Conservation (phyloP, 1,284 basidiomycete species). For the Rhizopogon hawkerae region DNA sequence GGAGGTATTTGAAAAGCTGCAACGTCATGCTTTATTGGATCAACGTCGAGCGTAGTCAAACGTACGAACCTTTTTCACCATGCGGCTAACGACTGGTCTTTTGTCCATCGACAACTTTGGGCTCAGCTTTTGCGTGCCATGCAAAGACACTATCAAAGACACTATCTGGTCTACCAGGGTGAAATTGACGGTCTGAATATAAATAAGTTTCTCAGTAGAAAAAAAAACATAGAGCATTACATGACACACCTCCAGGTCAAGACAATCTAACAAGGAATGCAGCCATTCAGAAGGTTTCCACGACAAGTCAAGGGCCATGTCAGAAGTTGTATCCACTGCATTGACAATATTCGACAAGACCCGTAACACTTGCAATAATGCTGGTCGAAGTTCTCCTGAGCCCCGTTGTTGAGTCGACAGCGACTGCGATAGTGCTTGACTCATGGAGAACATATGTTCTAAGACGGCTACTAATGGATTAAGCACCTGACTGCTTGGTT, state of each 20-base stretch:
- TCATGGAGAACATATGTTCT: constrained; percentile 44
- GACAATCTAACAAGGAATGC: constrained; percentile 35
- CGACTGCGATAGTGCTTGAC: constrained; percentile 34
- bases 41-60: not conserved
- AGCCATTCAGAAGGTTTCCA: constrained; percentile 60
- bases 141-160: constrained; percentile 48
- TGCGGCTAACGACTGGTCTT: constrained; percentile 43
- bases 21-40: constrained; percentile 9
- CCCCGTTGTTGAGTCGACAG: constrained; percentile 27
- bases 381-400: constrained; percentile 33
- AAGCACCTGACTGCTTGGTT: constrained; percentile 22
- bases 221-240: not conserved
- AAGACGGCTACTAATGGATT: constrained; percentile 52
- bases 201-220: constrained; percentile 9
- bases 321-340: constrained; percentile 30
- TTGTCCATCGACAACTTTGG: constrained; percentile 51
- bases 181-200: constrained; percentile 51
- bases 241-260: constrained; percentile 45
- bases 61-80: constrained; percentile 43
- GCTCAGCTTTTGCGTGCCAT: constrained; percentile 40
- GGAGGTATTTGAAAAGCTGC: constrained; percentile 72
- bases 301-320: constrained; percentile 27
- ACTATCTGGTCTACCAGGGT: constrained; percentile 59
- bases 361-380: constrained; percentile 40
- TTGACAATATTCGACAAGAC: constrained; percentile 44